These are phyloP conservation scores for Chamaecyparis obtusa DNA, from an alignment of 75 land plant genomes.

Conservation along the genomic window DNA sequence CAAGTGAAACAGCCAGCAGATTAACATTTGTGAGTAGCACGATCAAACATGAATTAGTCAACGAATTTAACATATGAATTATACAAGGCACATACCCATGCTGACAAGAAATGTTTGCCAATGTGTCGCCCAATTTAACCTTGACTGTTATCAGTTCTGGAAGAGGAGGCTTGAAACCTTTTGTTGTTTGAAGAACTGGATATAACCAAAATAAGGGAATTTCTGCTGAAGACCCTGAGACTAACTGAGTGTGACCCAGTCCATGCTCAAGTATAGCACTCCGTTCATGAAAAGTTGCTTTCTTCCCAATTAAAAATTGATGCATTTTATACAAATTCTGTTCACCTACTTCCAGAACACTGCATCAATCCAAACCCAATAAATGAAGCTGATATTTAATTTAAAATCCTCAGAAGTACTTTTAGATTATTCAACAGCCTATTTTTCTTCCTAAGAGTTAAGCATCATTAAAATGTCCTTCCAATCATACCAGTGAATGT, in stretches of 20 bases:
- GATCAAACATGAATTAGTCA: background rate
- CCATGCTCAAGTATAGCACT: constrained; percentile 23
- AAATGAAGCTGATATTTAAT: background rate
- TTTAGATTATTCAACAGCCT: background rate
- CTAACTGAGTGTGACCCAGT: constrained; percentile 12
- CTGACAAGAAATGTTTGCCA: constrained; percentile 34
- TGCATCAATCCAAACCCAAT: constrained; percentile 2
- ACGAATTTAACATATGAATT: background rate
- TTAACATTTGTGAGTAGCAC: background rate
- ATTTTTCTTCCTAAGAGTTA: background rate
- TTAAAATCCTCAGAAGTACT: background rate
- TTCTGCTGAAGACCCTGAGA: background rate
- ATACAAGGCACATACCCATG: constrained; percentile 24
- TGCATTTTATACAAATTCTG: constrained; percentile 9
- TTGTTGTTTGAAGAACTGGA: background rate
- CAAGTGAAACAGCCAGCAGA: background rate
- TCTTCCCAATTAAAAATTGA: constrained; percentile 21
- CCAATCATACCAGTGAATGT: background rate
- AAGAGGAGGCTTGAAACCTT: constrained; percentile 2
- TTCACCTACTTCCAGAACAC: constrained; percentile 29
- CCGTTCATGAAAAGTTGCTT: constrained; percentile 27
- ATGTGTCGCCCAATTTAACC: constrained; percentile 33
- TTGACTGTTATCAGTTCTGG: constrained; percentile 22
- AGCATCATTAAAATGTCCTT: background rate
- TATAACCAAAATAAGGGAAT: background rate